Percentiles rank a stretch among this genome's conserved stretches.
These are phyloP conservation scores for Vararia minispora DNA, from an alignment of 768 basidiomycete genomes.

Conservation along the genomic window DNA sequence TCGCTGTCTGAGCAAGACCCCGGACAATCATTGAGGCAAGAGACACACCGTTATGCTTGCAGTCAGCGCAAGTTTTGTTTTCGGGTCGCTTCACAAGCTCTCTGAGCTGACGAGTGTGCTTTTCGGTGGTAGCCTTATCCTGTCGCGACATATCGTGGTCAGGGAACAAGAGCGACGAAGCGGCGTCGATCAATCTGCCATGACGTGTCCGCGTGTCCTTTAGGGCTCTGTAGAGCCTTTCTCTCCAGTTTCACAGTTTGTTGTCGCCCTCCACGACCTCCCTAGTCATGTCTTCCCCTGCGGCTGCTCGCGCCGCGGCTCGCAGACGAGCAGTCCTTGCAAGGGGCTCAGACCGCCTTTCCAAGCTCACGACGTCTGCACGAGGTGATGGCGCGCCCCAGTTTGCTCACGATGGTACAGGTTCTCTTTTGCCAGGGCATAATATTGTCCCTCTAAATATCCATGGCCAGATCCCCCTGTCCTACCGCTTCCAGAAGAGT, in stretches of 20 bases:
- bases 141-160: constrained; percentile 33
- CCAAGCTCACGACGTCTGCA: constrained; percentile 67
- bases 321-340: constrained; percentile 66
- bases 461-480: constrained; percentile 27
- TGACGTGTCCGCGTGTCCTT: too few species aligned
- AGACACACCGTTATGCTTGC: constrained; percentile 86
- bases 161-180: constrained; percentile 12
- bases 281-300: constrained; percentile 25
- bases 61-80: constrained; percentile 93
- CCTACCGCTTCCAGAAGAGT: constrained; percentile 23
- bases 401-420: constrained; percentile 42
- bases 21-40: not conserved
- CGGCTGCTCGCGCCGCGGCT: constrained; percentile 67
- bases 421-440: constrained; percentile 5
- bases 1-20: constrained; percentile 3
- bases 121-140: constrained; percentile 81
- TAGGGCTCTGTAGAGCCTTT: too few species aligned
- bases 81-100: constrained; percentile 84
- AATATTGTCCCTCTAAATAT: not conserved
- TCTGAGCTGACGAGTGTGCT: constrained; percentile 64
- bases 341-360: constrained; percentile 62
- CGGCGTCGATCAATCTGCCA: constrained; percentile 1
- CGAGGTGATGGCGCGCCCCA: constrained; percentile 57
- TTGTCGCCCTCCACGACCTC: not conserved
- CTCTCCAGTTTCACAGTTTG: too few species aligned